These are phyloP conservation scores for Lasiosphaeria miniovina DNA, from an alignment of 495 filamentous ascomycete species.

Conservation along the genomic window DNA sequence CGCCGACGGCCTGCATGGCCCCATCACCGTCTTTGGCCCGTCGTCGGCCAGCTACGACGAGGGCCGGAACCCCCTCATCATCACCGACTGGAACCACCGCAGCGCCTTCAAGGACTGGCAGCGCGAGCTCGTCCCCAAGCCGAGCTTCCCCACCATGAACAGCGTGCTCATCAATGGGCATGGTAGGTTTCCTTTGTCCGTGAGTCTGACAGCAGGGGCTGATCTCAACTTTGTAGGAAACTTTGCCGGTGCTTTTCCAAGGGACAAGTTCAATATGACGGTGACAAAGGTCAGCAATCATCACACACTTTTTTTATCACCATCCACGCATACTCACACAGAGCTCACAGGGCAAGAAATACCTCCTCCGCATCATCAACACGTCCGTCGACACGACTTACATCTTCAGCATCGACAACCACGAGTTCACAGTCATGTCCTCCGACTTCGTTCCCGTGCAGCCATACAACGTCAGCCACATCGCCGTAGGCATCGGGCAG, in stretches of 20 bases:
- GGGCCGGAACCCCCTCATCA: constrained; percentile 40
- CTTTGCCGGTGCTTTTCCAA: background rate
- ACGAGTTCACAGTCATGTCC: constrained; percentile 42
- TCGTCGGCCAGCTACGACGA: constrained; percentile 36
- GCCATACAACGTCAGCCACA: constrained; percentile 38
- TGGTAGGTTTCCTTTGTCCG: constrained; percentile 27
- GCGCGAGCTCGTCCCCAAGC: constrained; percentile 25
- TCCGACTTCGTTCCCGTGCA: constrained; percentile 44
- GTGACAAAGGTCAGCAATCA: background rate
- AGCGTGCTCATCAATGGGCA: constrained; percentile 52
- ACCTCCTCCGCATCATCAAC: constrained; percentile 53
- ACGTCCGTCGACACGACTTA: constrained; percentile 43
- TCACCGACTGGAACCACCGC: constrained; percentile 44
- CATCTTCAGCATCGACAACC: constrained; percentile 48
- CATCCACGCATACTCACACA: constrained; percentile 29
- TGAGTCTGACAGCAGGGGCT: background rate
- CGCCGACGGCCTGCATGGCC: constrained; percentile 39
- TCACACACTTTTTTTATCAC: background rate
- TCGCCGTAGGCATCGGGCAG: constrained; percentile 37
- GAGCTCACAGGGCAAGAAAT: constrained; percentile 38
- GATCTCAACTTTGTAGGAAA: background rate
- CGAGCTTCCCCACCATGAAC: constrained; percentile 28
- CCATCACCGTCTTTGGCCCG: constrained; percentile 41
- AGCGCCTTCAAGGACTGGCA: constrained; percentile 33
- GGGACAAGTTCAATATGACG: background rate